Evolutionary conservation across 257 asterid species (phyloP).

Genomic region (Nicotiana obtusifolia): DNA sequence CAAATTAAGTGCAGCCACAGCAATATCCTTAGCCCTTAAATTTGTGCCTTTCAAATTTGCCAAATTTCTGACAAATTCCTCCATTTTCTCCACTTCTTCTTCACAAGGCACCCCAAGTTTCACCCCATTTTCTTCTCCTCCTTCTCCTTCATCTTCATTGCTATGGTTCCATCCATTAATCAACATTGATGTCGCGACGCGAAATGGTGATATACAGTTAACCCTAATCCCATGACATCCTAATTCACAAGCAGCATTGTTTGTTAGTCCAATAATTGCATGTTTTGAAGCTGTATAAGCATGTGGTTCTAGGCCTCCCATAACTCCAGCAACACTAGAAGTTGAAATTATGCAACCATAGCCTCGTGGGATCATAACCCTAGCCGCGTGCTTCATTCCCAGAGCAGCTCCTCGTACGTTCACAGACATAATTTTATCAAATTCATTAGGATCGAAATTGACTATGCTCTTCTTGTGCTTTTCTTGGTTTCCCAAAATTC

Average conservation of each 20-base stretch:
- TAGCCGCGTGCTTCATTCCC: constrained; percentile 82
- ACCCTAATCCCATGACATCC: constrained; percentile 70
- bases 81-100: constrained; percentile 56
- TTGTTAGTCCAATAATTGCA: constrained; percentile 67
- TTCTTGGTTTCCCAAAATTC: constrained; percentile 60
- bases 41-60: constrained; percentile 37
- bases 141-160: not conserved
- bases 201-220: constrained; percentile 79
- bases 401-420: constrained; percentile 63
- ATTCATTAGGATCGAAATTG: constrained; percentile 57
- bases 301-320: constrained; percentile 80
- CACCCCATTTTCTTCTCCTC: not conserved
- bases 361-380: constrained; percentile 50
- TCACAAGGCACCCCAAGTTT: not conserved
- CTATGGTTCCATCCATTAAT: constrained; percentile 51
- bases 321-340: constrained; percentile 64
- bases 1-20: constrained; percentile 52
- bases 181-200: constrained; percentile 84
- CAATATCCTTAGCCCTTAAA: constrained; percentile 34
- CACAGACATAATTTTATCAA: constrained; percentile 55
- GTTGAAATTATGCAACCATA: constrained; percentile 60
- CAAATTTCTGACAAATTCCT: constrained; percentile 58
- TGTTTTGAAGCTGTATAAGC: constrained; percentile 78
- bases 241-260: constrained; percentile 72
- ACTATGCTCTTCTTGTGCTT: constrained; percentile 56